Evolutionary conservation across 768 basidiomycete genomes (phyloP), one percentile per base, ranked within the genome.

Genomic region (Amanita rubescens): DNA sequence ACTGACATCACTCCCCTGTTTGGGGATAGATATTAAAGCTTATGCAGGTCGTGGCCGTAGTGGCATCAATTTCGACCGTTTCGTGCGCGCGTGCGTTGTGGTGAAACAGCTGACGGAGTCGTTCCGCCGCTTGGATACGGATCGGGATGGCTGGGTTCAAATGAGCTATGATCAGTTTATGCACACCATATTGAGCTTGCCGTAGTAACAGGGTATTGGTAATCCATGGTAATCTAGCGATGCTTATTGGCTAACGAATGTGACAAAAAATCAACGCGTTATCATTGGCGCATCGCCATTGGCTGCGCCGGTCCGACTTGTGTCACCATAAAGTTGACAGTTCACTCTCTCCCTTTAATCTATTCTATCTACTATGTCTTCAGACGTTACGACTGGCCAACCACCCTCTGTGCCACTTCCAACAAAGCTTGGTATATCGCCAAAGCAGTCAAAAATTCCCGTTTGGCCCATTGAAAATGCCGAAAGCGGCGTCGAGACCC

Each of bases 31-130:
- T 67, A 66, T 76, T 58, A 77, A 80, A 87, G 85, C 80, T 37
- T 67, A n/a, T n/a, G n/a, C n/a, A n/a, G n/a, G n/a, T n/a, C n/a
- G n/a, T n/a, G n/a, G n/a, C n/a, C n/a, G n/a, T n/a, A n/a, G n/a
- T n/a, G 87, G 87, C 0, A 89, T 92, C 70, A 78, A 82, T 4
- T 92, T 92, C 62, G 90, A 91, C 65, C 85, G 89, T 58, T 92
- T 92, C 72, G 85, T 92, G 22, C 80, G 90, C 52, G 87, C 87
- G 20, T 92, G 90, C 60, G 90, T 93, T 54, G 84, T 82, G 10
- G 77, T 90, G 56, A 89, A 86, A 71, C 85, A 88, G 64, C 72
- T 89, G 59, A 80, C 77, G 34, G 89, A 91, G 68, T 67, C 79
- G 32, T 90, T 90, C 74, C 74, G 75, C 53, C 66, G 73, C 43